Base-by-base conservation (phyloP, 2,329 filamentous ascomycete species). In the Xylaria hypoxylon region DNA sequence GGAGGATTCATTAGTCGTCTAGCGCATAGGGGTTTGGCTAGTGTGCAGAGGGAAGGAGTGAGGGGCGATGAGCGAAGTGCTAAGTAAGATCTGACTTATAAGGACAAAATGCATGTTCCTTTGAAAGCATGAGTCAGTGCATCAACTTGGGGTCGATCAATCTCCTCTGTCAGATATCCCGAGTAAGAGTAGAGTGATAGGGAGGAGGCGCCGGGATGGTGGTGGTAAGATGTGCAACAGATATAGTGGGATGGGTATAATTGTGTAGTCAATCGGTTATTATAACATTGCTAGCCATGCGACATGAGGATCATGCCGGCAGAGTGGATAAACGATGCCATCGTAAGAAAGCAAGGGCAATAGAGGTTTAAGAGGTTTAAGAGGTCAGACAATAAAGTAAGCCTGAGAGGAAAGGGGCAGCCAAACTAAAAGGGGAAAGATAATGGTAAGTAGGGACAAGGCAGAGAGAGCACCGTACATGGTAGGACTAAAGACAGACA, bases 1-100 rank as follows among this genome's bases (percentile, higher is more conserved):
- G 19, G 44, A 55, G 48, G 53, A 40, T 50, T 24, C 19, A 58
- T 70, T 52, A 68, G 68, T 38, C 15, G 35, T 59, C 3, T 55
- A 55, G 31, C 17, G 40, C 33, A 31, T 33, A n/a, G 13, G 10
- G 10, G 24, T 11, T 35, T 42, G 10, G 19, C 28, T 50, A 44
- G 8, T 24, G 11, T 52, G 6, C 26, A 45, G 31, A 56, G 22
- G 17, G 33, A 45, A 31, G 38, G 13, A 38, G 17, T 40, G 50
- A 31, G 38, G 13, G 31, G 11, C 17, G 35, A 59, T 40, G 44
- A 52, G 45, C 6, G 17, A 48, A 42, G 33, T n/a, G n/a, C n/a
- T n/a, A 45, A 35, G n/a, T 22, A 26, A 44, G 38, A 31, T 42
- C 31, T 58, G 24, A 17, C 31, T 42, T 52, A 50, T 35, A 35